Conservation (phyloP, 352 stramenopile species). For the Pythium dissotocum region DNA sequence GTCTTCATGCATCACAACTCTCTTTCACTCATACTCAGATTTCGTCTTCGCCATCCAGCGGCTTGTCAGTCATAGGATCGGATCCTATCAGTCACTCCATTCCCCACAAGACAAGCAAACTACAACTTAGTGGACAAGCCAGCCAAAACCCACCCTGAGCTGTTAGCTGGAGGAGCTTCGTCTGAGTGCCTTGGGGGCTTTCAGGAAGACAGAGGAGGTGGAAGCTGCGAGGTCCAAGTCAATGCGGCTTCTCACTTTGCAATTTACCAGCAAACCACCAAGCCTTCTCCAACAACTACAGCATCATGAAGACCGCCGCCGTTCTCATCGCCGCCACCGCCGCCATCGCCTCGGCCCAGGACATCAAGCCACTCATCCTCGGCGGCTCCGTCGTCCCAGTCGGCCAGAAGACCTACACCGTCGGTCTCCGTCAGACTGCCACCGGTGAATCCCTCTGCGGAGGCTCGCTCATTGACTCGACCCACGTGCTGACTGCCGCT, state of each 20-base stretch:
- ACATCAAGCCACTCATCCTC: constrained; percentile 47
- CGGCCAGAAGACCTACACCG: constrained; percentile 37
- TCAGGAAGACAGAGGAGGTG: no score
- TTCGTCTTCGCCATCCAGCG: no score
- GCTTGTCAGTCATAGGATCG: no score
- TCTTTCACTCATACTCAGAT: no score
- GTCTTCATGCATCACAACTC: no score
- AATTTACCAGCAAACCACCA: constrained; percentile 16
- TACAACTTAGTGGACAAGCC: no score
- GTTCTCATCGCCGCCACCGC: neutral
- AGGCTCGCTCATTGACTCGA: constrained; percentile 50
- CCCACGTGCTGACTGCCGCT: constrained; percentile 43
- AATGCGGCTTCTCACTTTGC: constrained; percentile 9
- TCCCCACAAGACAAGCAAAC: no score
- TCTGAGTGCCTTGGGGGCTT: no score
- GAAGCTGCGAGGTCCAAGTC: no score
- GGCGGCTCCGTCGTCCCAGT: constrained; percentile 41
- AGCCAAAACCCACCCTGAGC: no score
- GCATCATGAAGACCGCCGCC: constrained; percentile 18
- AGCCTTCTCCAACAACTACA: neutral
- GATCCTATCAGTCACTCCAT: no score
- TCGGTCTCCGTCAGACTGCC: constrained; percentile 24
- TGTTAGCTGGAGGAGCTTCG: no score
- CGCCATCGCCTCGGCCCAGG: neutral
- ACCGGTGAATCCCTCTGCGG: constrained; percentile 27